Evolutionary conservation across 352 stramenopile genomes (phyloP).

Genomic region (Pythium dissotocum): DNA sequence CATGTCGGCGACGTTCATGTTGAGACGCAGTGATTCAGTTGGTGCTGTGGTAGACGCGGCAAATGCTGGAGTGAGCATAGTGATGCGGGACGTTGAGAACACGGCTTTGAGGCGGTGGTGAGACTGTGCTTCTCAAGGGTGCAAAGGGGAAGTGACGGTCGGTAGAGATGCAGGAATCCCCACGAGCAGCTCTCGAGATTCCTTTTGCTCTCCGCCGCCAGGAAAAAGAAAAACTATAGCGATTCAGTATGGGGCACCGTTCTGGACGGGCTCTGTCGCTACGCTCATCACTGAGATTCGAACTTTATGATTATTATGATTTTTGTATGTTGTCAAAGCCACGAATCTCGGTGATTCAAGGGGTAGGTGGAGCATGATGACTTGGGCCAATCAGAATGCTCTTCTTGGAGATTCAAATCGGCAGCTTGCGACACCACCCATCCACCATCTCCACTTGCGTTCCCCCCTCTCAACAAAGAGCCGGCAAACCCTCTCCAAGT

Average conservation of each 20-base stretch:
- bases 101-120: background rate
- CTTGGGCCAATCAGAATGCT: slow-evolving; percentile 16
- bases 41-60: slow-evolving; percentile 10
- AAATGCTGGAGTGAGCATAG: slow-evolving; percentile 29
- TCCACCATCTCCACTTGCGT: background rate
- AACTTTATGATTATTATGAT: background rate
- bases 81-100: background rate
- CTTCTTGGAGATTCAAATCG: slow-evolving; percentile 23
- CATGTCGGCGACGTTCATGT: slow-evolving; percentile 34
- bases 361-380: slow-evolving; percentile 12
- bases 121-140: background rate
- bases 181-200: slow-evolving; percentile 23
- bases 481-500: slow-evolving; percentile 15
- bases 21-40: background rate
- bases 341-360: slow-evolving; percentile 26
- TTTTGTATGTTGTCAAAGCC: slow-evolving; percentile 1
- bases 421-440: slow-evolving; percentile 19
- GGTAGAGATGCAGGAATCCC: background rate
- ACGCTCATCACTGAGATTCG: slow-evolving; percentile 19
- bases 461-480: slow-evolving; percentile 11
- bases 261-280: slow-evolving; percentile 1
- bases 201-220: slow-evolving; percentile 9
- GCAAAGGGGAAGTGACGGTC: slow-evolving; percentile 1
- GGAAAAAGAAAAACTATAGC: slow-evolving; percentile 44
- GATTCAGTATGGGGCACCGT: slow-evolving; percentile 31